These are phyloP conservation scores for Stagonosporopsis vannaccii DNA, from an alignment of 2,329 filamentous ascomycete species.

Conservation along the genomic window DNA sequence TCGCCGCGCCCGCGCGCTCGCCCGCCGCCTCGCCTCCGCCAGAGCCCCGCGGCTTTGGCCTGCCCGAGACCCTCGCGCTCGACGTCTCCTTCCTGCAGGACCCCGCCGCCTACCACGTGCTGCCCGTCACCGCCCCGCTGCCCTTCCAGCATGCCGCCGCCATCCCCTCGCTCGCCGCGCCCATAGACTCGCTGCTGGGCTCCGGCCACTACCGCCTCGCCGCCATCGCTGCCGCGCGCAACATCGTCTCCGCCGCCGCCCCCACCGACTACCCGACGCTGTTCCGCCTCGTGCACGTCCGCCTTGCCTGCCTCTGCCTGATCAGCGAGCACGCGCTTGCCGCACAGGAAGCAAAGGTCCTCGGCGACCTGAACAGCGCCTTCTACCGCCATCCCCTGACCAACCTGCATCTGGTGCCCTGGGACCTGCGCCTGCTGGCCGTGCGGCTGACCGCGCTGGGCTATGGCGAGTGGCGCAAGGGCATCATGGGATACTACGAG, in stretches of 20 bases:
- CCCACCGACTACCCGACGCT: conserved; percentile 70
- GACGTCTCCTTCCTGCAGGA: conserved; percentile 69
- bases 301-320: conserved; percentile 81
- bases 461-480: conserved; percentile 82
- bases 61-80: conserved; percentile 1
- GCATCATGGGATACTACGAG: conserved; percentile 90
- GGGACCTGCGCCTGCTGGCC: conserved; percentile 82
- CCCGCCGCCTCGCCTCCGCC: conserved; percentile 26
- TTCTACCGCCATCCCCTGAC: conserved; percentile 58
- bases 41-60: conserved; percentile 24
- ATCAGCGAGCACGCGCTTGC: conserved; percentile 68
- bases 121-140: conserved; percentile 68
- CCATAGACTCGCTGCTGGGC: conserved; percentile 72
- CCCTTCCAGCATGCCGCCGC: conserved; percentile 74
- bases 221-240: conserved; percentile 71
- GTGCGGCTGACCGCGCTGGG: conserved; percentile 86
- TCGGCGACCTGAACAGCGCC: conserved; percentile 68
- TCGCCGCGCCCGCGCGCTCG: conserved; percentile 4
- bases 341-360: conserved; percentile 67
- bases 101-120: conserved; percentile 81
- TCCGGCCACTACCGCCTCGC: conserved; percentile 82
- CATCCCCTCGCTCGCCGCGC: conserved; percentile 65
- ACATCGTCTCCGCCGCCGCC: conserved; percentile 60
- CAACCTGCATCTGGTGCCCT: conserved; percentile 71
- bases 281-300: conserved; percentile 79